Evolutionary conservation across 805 yeast species (phyloP).

Genomic region (Yarrowia alimentaria): DNA sequence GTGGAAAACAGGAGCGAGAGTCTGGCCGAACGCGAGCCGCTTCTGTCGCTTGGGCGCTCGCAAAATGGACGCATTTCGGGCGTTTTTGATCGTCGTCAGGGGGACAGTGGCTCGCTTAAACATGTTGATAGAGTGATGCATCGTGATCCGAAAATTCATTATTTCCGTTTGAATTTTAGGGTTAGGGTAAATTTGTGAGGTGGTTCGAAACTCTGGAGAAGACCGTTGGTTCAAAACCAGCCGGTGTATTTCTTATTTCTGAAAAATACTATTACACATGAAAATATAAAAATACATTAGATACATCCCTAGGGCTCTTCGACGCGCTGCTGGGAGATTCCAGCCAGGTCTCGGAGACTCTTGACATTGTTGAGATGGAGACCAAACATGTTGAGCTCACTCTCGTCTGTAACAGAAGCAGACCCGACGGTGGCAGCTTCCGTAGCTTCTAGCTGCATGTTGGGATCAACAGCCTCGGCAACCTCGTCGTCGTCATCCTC

Average conservation of each 20-base stretch:
- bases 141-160: constrained; percentile 20
- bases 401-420: neutral
- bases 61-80: constrained; percentile 24
- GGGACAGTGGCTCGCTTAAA: constrained; percentile 26
- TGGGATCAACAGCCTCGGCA: constrained; percentile 8
- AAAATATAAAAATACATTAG: constrained; percentile 3
- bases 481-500: constrained; percentile 21
- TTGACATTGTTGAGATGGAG: constrained; percentile 20
- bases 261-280: neutral
- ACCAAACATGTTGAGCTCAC: constrained; percentile 20
- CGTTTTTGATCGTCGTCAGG: constrained; percentile 25
- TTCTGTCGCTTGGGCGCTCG: constrained; percentile 29
- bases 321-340: constrained; percentile 20
- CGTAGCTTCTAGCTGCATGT: constrained; percentile 8
- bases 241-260: too few relatives aligned
- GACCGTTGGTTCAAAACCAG: neutral
- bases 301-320: neutral
- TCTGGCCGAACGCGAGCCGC: constrained; percentile 58
- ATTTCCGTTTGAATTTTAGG: constrained; percentile 1
- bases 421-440: constrained; percentile 1
- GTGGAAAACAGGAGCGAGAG: constrained; percentile 90
- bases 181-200: neutral
- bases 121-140: constrained; percentile 10
- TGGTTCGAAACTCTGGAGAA: neutral
- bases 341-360: constrained; percentile 20